phyloP scores from a whole-genome alignment of 805 yeast species.

The Candida sphagnicola region DNA sequence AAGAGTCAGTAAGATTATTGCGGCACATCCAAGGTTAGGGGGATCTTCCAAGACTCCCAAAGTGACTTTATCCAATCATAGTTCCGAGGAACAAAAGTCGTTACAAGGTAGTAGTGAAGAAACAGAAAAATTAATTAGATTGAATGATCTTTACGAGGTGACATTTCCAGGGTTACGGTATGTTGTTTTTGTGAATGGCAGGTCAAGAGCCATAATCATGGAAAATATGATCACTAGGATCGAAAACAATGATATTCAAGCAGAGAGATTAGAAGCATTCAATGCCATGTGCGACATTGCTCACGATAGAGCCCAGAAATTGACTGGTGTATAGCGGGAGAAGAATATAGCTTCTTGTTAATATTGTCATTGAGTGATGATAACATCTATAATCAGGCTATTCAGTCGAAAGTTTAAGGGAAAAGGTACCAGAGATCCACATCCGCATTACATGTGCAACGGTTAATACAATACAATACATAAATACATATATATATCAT shows the following conservation, averaged over 20 bases:
- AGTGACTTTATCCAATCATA: slow-evolving; percentile 55
- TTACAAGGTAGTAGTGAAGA: slow-evolving; percentile 49
- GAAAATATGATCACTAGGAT: slow-evolving; percentile 58
- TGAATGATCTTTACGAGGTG: slow-evolving; percentile 62
- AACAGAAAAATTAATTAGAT: slow-evolving; percentile 42
- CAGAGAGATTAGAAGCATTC: slow-evolving; percentile 66
- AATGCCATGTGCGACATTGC: slow-evolving; percentile 94
- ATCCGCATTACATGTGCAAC: too few relatives aligned
- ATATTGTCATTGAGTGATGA: too few relatives aligned
- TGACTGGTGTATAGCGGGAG: slow-evolving; percentile 14
- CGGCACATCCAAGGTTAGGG: slow-evolving; percentile 90
- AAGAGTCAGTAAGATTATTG: slow-evolving; percentile 53
- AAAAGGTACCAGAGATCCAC: too few relatives aligned
- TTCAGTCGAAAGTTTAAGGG: too few relatives aligned
- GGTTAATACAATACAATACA: too few relatives aligned
- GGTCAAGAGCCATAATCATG: slow-evolving; percentile 65
- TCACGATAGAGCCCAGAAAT: slow-evolving; percentile 62
- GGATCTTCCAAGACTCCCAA: slow-evolving; percentile 38
- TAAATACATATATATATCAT: too few relatives aligned
- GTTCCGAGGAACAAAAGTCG: slow-evolving; percentile 67
- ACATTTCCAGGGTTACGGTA: slow-evolving; percentile 67
- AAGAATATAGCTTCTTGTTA: too few relatives aligned
- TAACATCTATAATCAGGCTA: too few relatives aligned
- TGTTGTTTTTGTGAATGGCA: slow-evolving; percentile 87
- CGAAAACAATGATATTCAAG: slow-evolving; percentile 43